These are phyloP conservation scores for Xylaria digitata DNA, from an alignment of 2,329 filamentous ascomycete genomes.

Conservation along the genomic window DNA sequence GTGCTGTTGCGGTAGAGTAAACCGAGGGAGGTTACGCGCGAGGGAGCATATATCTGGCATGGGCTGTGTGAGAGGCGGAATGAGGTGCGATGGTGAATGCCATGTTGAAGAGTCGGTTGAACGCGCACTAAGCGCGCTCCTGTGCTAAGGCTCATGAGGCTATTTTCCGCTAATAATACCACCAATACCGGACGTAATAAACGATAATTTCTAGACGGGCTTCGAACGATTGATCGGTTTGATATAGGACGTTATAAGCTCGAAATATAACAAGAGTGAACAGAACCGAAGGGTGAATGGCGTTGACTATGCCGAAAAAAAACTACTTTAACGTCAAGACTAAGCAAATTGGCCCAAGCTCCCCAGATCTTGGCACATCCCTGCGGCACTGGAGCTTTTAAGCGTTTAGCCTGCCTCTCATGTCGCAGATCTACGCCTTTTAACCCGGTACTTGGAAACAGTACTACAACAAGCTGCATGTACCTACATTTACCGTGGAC, in stretches of 20 bases:
- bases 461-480: background rate
- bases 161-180: background rate
- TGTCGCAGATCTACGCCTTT: background rate
- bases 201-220: background rate
- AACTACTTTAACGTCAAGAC: conserved; percentile 19
- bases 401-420: background rate
- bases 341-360: conserved; percentile 23
- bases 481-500: too few relatives aligned
- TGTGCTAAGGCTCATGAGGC: conserved; percentile 39
- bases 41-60: background rate
- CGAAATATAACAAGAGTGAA: background rate
- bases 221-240: background rate
- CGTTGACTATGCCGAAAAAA: conserved; percentile 3
- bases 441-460: background rate
- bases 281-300: background rate
- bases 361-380: background rate
- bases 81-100: background rate
- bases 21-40: background rate
- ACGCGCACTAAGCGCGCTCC: conserved; percentile 45
- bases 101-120: conserved; percentile 28
- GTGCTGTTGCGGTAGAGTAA: background rate
- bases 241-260: background rate
- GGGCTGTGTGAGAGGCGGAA: background rate
- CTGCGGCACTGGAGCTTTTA: background rate
- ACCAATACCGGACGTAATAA: background rate